A percentile compares a stretch with the other conserved stretches of the same genome.
These are phyloP conservation scores for Lithocarpus polystachyus DNA, from an alignment of 306 rosid species.

Conservation along the genomic window DNA sequence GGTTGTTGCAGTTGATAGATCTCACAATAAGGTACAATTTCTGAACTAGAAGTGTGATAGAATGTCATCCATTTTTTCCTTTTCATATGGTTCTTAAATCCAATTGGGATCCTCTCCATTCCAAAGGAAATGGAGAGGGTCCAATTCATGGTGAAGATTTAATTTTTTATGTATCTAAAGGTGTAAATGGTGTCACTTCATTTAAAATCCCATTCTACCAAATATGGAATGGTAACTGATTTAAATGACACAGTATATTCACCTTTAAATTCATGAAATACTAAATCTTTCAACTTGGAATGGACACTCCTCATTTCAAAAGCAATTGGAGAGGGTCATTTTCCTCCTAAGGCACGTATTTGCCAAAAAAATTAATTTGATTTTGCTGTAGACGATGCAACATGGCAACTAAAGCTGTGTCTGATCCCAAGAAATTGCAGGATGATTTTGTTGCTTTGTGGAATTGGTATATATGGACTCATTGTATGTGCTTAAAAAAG, in stretches of 20 bases:
- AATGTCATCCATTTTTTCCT: slow-evolving; percentile 15
- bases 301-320: too few relatives aligned
- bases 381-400: background rate
- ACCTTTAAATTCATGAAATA: too few relatives aligned
- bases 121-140: too few relatives aligned
- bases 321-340: too few relatives aligned
- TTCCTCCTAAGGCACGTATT: background rate
- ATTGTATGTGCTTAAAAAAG: background rate
- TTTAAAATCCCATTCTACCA: too few relatives aligned
- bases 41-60: slow-evolving; percentile 10
- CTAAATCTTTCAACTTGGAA: too few relatives aligned
- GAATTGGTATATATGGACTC: background rate
- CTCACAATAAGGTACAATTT: slow-evolving; percentile 85
- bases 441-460: background rate
- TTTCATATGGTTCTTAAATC: background rate
- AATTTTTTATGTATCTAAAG: too few relatives aligned
- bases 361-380: background rate
- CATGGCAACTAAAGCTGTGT: background rate
- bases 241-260: too few relatives aligned
- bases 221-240: too few relatives aligned
- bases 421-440: background rate
- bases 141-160: too few relatives aligned
- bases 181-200: too few relatives aligned
- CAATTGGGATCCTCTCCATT: too few relatives aligned
- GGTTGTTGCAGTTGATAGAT: slow-evolving; percentile 85